A percentile compares a stretch with the other conserved stretches of the same genome.
These are phyloP conservation scores for Chloroidium sp. DNA, from an alignment of 163 green algal species.

Conservation along the genomic window DNA sequence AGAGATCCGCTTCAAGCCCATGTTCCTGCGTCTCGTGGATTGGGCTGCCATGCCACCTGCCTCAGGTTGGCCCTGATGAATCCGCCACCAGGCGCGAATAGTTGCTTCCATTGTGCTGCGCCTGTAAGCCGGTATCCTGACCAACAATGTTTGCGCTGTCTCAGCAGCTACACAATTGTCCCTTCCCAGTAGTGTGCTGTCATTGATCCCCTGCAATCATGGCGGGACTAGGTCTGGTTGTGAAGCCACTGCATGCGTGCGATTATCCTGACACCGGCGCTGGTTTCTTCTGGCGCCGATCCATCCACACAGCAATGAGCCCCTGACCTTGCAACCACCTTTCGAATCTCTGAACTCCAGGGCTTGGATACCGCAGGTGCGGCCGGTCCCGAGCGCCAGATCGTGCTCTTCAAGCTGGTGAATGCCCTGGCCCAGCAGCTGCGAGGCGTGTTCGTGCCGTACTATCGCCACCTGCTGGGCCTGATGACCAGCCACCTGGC, in stretches of 20 bases:
- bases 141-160: not conserved
- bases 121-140: not conserved
- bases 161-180: not conserved
- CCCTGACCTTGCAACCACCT: not conserved
- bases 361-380: constrained; percentile 8
- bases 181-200: not conserved
- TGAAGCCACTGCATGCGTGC: no score
- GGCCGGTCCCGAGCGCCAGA: constrained; percentile 22
- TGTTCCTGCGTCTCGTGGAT: constrained; percentile 74
- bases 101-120: not conserved
- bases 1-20: constrained; percentile 75
- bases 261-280: not conserved
- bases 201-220: not conserved
- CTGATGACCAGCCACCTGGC: constrained; percentile 39
- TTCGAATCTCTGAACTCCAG: not conserved
- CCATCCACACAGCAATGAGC: no score
- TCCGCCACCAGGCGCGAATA: not conserved
- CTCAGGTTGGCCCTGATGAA: not conserved
- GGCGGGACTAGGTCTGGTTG: no score
- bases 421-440: constrained; percentile 48
- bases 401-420: constrained; percentile 46
- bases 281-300: not conserved
- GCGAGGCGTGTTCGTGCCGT: constrained; percentile 71
- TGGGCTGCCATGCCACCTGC: constrained; percentile 42
- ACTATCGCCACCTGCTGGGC: constrained; percentile 65